Base-by-base conservation (phyloP, 257 asterid species). In the Solanum bukasovii region DNA sequence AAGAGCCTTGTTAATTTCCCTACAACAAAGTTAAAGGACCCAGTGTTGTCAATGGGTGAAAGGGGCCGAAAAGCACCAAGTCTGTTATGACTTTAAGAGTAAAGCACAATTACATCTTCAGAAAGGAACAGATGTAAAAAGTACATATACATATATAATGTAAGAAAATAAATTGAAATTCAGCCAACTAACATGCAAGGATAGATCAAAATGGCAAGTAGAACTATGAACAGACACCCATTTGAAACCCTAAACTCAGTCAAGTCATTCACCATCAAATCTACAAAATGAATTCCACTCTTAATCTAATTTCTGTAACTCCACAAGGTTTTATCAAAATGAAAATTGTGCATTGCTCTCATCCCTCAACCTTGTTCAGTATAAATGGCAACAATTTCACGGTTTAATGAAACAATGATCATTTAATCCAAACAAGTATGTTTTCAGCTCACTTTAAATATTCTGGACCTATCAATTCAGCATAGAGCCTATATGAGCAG, bases 1-100 rank as follows among this genome's bases (percentile, higher is more conserved):
- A 33, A 94, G 93, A 72, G 99, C 98, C 89, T 97, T 97, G 86
- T 97, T 95, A 67, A 92, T 90, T 91, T 97, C 99, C 84, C 94
- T 92, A 88, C 44, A 42, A 52, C 85, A 83, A 65, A 21, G 9
- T 27, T 42, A 59, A 49, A 46, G 70, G 85, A 29, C 70, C 7
- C 70, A 20, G 44, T 18, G 44, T 49, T 29, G 67, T 46, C 73
- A 87, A 73, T 49, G 79, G 33, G 35, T 20, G 46, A 33, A 40
- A 73, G 31, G 16, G 85, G 61, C 29, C 20, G 21, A 79, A 70
- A 61, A 37, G 59, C 65, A 46, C 68, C 40, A 81, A 81, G n/a
- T 81, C 40, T 27, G 52, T 3, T 49, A 29, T 40, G 84, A 38
- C 85, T 81, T 29, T 18, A 16, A 49, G 38, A 16, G 27, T 31